A percentile compares a stretch with the other conserved stretches of the same genome.
These are phyloP conservation scores for Penicillium coffeae DNA, from an alignment of 495 filamentous ascomycete species.

Conservation along the genomic window DNA sequence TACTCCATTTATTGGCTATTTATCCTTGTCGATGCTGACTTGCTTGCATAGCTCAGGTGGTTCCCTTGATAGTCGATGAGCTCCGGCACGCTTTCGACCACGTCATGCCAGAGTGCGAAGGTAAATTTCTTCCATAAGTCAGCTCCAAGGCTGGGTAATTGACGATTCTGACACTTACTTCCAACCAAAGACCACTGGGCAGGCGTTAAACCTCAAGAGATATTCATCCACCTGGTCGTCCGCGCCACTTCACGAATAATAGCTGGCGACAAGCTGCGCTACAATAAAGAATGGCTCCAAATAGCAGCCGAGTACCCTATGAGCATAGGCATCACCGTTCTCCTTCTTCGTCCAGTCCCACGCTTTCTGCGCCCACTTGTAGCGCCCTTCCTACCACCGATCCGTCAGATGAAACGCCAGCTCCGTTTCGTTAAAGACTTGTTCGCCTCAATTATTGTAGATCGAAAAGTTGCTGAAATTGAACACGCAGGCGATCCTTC, in stretches of 20 bases:
- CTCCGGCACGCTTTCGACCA: slow-evolving; percentile 21
- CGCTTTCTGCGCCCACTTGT: slow-evolving; percentile 31
- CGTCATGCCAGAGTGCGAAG: slow-evolving; percentile 25
- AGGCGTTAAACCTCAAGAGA: slow-evolving; percentile 19
- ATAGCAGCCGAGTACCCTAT: slow-evolving; percentile 51
- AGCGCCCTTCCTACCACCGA: slow-evolving; percentile 27
- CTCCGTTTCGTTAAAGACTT: slow-evolving; percentile 23
- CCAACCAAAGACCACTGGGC: slow-evolving; percentile 18
- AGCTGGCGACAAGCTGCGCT: slow-evolving; percentile 49
- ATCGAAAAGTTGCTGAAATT: slow-evolving; percentile 14
- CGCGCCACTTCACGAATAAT: slow-evolving; percentile 55
- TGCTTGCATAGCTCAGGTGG: slow-evolving; percentile 17
- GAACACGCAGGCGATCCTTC: slow-evolving; percentile 10
- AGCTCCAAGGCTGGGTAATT: not conserved
- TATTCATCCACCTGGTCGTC: slow-evolving; percentile 45
- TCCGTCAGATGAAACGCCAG: slow-evolving; percentile 20
- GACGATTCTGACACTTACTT: not conserved
- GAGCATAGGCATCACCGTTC: slow-evolving; percentile 36
- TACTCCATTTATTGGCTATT: not conserved
- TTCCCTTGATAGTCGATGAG: slow-evolving; percentile 28
- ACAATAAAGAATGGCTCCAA: slow-evolving; percentile 53
- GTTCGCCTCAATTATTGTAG: slow-evolving; percentile 27
- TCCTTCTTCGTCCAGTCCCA: slow-evolving; percentile 32
- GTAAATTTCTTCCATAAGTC: slow-evolving; percentile 2
- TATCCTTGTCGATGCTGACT: not conserved